Conservation (phyloP, 352 stramenopile genomes). For the Detonula confervacea region DNA sequence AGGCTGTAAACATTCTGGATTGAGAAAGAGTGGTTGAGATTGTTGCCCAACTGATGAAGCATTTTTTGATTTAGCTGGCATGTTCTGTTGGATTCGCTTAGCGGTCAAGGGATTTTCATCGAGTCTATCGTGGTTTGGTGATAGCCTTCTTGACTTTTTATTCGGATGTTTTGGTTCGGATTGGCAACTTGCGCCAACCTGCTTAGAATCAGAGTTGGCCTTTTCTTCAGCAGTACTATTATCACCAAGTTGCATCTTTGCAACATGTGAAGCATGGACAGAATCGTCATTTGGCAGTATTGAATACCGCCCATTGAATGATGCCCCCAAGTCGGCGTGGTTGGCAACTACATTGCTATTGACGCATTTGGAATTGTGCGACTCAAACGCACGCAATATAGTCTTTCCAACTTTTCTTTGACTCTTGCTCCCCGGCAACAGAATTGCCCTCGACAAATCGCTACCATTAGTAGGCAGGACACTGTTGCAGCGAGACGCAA, state of each 20-base stretch:
- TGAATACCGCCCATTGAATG: background rate
- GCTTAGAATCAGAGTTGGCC: background rate
- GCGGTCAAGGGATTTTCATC: background rate
- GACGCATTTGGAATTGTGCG: conserved; percentile 37
- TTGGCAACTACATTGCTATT: background rate
- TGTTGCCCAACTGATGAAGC: conserved; percentile 8
- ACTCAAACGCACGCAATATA: conserved; percentile 54
- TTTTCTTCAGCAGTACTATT: background rate
- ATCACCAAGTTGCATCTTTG: conserved; percentile 28
- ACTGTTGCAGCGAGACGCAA: conserved; percentile 33
- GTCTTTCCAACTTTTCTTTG: conserved; percentile 74
- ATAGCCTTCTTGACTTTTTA: conserved; percentile 41
- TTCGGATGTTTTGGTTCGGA: conserved; percentile 16
- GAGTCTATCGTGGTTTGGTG: conserved; percentile 9
- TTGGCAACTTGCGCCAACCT: background rate
- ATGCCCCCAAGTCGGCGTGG: conserved; percentile 1
- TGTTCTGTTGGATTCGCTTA: background rate
- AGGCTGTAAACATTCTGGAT: conserved; percentile 21
- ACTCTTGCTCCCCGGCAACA: conserved; percentile 66
- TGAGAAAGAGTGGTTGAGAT: background rate
- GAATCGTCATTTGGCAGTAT: conserved; percentile 1
- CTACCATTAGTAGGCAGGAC: conserved; percentile 8
- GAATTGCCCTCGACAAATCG: conserved; percentile 31
- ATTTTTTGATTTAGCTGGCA: background rate
- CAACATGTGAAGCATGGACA: conserved; percentile 26